A percentile compares a stretch with the other conserved stretches of the same genome.
Evolutionary conservation across 768 basidiomycete species (phyloP).

Genomic region (Nidularia pulvinata): DNA sequence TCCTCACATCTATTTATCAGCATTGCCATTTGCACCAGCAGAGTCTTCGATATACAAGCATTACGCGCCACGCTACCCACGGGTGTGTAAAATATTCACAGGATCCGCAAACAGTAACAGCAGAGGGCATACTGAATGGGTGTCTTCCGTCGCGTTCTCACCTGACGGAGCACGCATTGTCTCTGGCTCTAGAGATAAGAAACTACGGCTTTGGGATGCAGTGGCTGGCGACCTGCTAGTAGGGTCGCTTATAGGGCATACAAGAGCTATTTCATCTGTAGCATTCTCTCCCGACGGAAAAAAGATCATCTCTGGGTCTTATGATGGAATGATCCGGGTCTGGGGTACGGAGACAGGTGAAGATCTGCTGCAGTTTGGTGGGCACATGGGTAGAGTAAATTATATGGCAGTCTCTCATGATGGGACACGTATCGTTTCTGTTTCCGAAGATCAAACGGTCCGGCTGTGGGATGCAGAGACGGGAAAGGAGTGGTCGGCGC

Average conservation of each 20-base stretch:
- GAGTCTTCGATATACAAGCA: neutral
- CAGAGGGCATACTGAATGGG: neutral
- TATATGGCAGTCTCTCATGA: slow-evolving; percentile 20
- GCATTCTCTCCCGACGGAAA: neutral
- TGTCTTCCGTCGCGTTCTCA: neutral
- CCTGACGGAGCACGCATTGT: neutral
- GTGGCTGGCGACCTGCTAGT: neutral
- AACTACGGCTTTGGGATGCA: neutral
- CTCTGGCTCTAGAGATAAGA: neutral
- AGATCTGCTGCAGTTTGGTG: slow-evolving; percentile 9
- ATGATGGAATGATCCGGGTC: neutral
- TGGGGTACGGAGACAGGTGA: neutral
- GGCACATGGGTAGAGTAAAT: slow-evolving; percentile 1
- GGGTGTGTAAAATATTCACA: slow-evolving; percentile 1
- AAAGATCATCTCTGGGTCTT: neutral
- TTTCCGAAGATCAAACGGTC: slow-evolving; percentile 1
- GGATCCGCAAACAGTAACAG: slow-evolving; percentile 7
- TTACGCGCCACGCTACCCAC: neutral
- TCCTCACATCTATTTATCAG: neutral
- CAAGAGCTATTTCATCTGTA: neutral
- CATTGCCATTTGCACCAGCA: slow-evolving; percentile 3
- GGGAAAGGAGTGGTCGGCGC: neutral
- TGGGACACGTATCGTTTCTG: slow-evolving; percentile 10
- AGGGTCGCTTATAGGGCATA: neutral
- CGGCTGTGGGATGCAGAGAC: neutral